Percentiles rank a stretch among this genome's conserved stretches.
These are phyloP conservation scores for Closterium sp. DNA, from an alignment of 139 green algal species.

Conservation along the genomic window DNA sequence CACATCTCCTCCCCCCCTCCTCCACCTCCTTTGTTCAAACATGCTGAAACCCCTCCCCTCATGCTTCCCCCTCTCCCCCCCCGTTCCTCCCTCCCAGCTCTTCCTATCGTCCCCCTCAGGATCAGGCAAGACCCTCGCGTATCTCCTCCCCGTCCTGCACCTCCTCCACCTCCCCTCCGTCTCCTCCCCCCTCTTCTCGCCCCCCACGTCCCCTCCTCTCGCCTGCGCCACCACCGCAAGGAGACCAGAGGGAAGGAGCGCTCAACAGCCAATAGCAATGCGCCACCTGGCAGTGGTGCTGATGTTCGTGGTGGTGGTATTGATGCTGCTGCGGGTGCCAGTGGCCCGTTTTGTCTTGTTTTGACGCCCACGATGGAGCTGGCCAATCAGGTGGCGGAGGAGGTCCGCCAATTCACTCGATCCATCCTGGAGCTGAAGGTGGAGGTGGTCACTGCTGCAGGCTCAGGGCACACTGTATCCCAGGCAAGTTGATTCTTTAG, in stretches of 20 bases:
- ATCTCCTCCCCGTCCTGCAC: neutral
- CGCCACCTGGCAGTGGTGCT: neutral
- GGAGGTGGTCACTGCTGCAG: neutral
- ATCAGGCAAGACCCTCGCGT: neutral
- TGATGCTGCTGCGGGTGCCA: too few species aligned
- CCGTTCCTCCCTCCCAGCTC: neutral
- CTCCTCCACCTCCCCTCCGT: neutral
- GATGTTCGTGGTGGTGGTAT: too few species aligned
- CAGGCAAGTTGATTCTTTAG: neutral
- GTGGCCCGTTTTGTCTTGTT: neutral
- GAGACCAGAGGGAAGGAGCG: too few species aligned
- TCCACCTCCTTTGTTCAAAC: too few species aligned
- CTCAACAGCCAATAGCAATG: neutral
- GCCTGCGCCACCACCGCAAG: neutral
- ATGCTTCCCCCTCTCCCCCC: too few species aligned
- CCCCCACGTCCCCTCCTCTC: neutral
- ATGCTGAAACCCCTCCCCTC: too few species aligned
- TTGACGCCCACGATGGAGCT: too few species aligned
- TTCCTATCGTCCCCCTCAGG: neutral
- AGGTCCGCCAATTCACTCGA: too few species aligned
- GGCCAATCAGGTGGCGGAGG: too few species aligned
- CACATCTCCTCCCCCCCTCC: too few species aligned
- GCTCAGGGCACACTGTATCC: neutral
- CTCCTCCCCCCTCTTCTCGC: neutral
- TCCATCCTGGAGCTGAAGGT: neutral